Conservation (phyloP, 2,329 filamentous ascomycete species). For the Pseudopithomyces maydicus region DNA sequence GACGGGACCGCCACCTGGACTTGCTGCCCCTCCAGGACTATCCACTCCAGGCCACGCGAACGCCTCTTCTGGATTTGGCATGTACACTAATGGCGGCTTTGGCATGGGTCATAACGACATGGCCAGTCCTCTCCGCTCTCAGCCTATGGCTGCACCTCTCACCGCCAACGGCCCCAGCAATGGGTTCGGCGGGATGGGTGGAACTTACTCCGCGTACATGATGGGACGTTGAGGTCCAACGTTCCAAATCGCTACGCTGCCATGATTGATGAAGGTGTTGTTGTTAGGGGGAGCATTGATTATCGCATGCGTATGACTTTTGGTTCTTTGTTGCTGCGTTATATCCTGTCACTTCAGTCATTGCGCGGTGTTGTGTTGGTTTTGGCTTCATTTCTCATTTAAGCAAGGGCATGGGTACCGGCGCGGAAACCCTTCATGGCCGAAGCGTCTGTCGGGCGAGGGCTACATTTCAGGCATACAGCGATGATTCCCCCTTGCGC, state of each 20-base stretch:
- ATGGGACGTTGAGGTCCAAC: slow-evolving; percentile 40
- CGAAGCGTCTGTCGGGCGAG: slow-evolving; percentile 40
- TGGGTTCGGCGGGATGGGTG: slow-evolving; percentile 36
- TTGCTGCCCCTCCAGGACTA: slow-evolving; percentile 76
- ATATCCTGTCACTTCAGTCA: slow-evolving; percentile 50
- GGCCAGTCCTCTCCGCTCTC: slow-evolving; percentile 30
- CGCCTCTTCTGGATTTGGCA: slow-evolving; percentile 37
- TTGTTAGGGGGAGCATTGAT: slow-evolving; percentile 32
- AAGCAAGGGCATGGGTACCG: slow-evolving; percentile 47
- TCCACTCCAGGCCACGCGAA: slow-evolving; percentile 42
- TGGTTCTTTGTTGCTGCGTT: slow-evolving; percentile 42
- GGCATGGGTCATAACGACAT: slow-evolving; percentile 43
- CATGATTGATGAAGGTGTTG: slow-evolving; percentile 45
- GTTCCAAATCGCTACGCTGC: slow-evolving; percentile 26
- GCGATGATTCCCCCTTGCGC: slow-evolving; percentile 52
- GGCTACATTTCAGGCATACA: slow-evolving; percentile 49
- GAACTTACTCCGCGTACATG: slow-evolving; percentile 45
- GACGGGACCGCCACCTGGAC: slow-evolving; percentile 80
- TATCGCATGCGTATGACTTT: slow-evolving; percentile 35
- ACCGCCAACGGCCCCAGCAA: slow-evolving; percentile 38
- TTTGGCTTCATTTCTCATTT: slow-evolving; percentile 41
- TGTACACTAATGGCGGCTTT: slow-evolving; percentile 46
- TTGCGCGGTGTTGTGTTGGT: slow-evolving; percentile 47
- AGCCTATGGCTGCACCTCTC: slow-evolving; percentile 39
- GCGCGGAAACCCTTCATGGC: slow-evolving; percentile 42